Conservation (phyloP, 441 rosid genomes). For the Corymbia citriodora region DNA sequence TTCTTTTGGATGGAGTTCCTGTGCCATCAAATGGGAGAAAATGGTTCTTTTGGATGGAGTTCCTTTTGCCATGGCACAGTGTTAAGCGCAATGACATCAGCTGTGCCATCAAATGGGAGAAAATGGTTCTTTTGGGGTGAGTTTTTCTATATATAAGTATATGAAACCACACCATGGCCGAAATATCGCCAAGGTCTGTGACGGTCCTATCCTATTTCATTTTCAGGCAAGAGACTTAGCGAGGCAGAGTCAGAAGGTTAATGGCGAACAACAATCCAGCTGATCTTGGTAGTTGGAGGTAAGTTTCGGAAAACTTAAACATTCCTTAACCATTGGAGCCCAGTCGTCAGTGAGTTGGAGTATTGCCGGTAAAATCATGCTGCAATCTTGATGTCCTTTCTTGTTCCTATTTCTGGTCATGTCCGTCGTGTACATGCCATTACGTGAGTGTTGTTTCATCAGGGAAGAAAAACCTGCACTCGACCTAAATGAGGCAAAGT, state of each 20-base stretch:
- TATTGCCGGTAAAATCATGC: neutral
- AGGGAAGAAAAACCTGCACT: neutral
- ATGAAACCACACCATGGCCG: neutral
- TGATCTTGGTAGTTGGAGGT: neutral
- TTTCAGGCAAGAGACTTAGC: neutral
- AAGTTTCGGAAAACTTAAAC: neutral
- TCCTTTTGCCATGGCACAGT: too few relatives aligned
- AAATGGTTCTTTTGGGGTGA: neutral
- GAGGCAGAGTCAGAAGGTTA: neutral
- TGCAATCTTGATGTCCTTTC: neutral
- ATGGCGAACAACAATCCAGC: neutral
- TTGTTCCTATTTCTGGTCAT: neutral
- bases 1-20: too few relatives aligned
- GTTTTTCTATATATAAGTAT: neutral
- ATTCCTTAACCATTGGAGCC: neutral
- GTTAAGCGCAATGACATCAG: too few relatives aligned
- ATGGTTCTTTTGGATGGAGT: too few relatives aligned
- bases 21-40: too few relatives aligned
- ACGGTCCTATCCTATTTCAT: neutral
- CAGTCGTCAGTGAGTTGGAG: neutral
- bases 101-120: too few relatives aligned
- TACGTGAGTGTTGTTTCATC: neutral
- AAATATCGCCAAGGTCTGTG: neutral
- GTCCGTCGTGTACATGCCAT: neutral
- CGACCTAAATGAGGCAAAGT: neutral